Evolutionary conservation across 2,329 filamentous ascomycete genomes (phyloP).

Genomic region (Teratosphaeria zuluensis): DNA sequence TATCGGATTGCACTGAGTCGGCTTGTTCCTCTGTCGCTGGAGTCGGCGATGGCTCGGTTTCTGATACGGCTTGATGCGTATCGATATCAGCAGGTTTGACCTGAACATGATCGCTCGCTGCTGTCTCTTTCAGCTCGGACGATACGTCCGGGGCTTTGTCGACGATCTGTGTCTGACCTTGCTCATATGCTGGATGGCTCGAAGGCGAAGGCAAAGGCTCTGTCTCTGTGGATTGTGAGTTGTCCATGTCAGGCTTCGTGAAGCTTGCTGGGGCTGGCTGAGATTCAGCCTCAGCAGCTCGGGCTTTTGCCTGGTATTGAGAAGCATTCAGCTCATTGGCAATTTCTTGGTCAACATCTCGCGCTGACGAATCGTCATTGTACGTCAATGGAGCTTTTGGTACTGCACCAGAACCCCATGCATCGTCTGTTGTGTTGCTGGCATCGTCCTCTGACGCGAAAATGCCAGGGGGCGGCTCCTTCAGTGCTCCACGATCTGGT

Average conservation of each 20-base stretch:
- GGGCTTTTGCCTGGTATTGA: not conserved
- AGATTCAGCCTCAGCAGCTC: not conserved
- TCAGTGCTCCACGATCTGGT: not conserved
- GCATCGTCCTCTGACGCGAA: not conserved
- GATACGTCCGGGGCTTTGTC: not conserved
- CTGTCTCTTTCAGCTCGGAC: not conserved
- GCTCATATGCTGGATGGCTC: not conserved
- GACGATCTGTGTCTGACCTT: not conserved
- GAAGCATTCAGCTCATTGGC: not conserved
- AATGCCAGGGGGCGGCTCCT: not conserved
- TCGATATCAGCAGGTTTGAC: not conserved
- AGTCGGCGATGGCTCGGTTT: not conserved
- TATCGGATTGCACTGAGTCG: not conserved
- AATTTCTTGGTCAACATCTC: not conserved
- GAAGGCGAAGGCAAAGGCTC: not conserved
- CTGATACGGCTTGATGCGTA: not conserved
- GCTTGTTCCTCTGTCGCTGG: not conserved
- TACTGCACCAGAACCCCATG: not conserved
- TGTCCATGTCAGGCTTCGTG: not conserved
- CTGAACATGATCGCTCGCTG: not conserved
- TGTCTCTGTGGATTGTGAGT: not conserved
- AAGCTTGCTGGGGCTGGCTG: not conserved
- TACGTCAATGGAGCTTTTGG: not conserved
- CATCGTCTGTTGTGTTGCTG: not conserved
- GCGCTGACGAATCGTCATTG: not conserved